phyloP scores from a whole-genome alignment of 2,329 filamentous ascomycete species.

The Fusarium vanettenii region DNA sequence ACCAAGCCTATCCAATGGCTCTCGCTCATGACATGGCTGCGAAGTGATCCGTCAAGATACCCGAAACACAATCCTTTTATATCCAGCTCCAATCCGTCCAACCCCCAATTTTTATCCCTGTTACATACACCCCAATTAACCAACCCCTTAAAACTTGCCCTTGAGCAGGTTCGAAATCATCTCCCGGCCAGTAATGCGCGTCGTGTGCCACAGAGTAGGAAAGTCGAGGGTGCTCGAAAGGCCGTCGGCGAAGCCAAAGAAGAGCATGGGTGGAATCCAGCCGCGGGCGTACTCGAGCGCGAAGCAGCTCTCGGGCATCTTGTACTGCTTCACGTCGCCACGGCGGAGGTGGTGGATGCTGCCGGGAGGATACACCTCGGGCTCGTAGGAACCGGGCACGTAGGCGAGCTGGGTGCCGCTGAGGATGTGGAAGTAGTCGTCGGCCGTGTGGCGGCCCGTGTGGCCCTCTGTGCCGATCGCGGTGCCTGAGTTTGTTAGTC shows the following conservation, averaged over 20 bases:
- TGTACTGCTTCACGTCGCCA: conserved; percentile 84
- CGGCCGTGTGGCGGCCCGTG: conserved; percentile 87
- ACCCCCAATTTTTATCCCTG: conserved; percentile 5
- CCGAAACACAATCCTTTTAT: not conserved
- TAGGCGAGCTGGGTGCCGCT: conserved; percentile 82
- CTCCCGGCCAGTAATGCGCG: conserved; percentile 76
- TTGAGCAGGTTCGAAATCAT: conserved; percentile 79
- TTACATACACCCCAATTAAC: not conserved
- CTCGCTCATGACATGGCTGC: not conserved
- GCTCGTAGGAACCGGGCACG: conserved; percentile 72
- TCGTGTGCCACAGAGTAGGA: conserved; percentile 85
- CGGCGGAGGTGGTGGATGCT: conserved; percentile 78
- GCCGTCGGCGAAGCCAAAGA: conserved; percentile 87
- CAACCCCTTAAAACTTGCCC: conserved; percentile 72
- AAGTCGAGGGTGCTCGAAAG: conserved; percentile 86
- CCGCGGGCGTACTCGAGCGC: conserved; percentile 86
- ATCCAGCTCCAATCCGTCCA: not conserved
- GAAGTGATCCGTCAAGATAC: not conserved
- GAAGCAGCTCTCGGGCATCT: conserved; percentile 81
- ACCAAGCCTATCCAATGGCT: not conserved
- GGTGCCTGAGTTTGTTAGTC: conserved; percentile 59
- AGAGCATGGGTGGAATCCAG: conserved; percentile 94
- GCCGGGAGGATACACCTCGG: conserved; percentile 77
- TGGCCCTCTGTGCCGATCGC: conserved; percentile 89
- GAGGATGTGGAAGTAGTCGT: conserved; percentile 96